Evolutionary conservation across 768 basidiomycete species (phyloP).

Genomic region (Boletellus ananas): DNA sequence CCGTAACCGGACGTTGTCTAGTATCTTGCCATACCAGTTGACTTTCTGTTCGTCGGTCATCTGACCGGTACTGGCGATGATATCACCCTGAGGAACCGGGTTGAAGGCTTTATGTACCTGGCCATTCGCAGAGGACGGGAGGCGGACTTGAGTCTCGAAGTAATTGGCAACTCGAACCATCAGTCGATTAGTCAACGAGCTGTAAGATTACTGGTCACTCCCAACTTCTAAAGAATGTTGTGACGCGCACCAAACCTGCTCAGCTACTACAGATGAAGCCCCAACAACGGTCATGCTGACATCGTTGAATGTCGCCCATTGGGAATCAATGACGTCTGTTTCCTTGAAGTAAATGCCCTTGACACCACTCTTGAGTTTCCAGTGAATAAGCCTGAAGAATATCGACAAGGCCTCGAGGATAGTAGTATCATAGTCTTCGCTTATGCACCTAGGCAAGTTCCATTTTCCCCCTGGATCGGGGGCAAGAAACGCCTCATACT

Average conservation of each 20-base stretch:
- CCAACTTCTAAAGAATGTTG: background rate
- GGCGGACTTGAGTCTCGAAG: conserved; percentile 90
- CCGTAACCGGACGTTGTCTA: conserved; percentile 87
- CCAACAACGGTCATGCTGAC: conserved; percentile 85
- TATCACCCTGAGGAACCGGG: conserved; percentile 36
- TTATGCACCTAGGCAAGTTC: conserved; percentile 85
- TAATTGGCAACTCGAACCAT: conserved; percentile 91
- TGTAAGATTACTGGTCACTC: conserved; percentile 29
- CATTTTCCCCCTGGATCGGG: conserved; percentile 86
- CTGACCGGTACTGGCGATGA: conserved; percentile 33
- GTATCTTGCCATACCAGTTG: conserved; percentile 87
- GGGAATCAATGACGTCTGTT: conserved; percentile 94
- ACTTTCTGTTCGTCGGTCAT: conserved; percentile 84
- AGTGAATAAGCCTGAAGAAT: conserved; percentile 93
- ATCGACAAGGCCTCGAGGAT: conserved; percentile 82
- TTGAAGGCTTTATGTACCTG: conserved; percentile 25
- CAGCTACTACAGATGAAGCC: conserved; percentile 88
- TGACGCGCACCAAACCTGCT: conserved; percentile 81
- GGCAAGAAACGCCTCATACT: conserved; percentile 87
- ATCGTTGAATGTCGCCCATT: conserved; percentile 93
- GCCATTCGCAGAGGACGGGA: conserved; percentile 49
- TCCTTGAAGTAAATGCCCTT: conserved; percentile 97
- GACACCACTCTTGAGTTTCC: conserved; percentile 90
- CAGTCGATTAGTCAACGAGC: conserved; percentile 87
- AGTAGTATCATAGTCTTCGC: conserved; percentile 84